Evolutionary conservation across 2,329 filamentous ascomycete genomes (phyloP).

Genomic region (Trichoderma semiorbis): DNA sequence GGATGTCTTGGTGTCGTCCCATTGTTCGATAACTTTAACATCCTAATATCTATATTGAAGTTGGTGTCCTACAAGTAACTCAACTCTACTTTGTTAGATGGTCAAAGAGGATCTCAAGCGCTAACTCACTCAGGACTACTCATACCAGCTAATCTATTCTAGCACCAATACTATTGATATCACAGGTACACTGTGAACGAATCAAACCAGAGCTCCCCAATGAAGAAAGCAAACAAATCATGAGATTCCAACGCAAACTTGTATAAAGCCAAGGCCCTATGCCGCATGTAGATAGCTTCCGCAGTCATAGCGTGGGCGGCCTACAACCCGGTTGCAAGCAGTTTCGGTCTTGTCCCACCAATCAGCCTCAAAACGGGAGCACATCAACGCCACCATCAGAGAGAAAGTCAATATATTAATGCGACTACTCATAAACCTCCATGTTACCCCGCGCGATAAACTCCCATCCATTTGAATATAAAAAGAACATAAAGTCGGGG

Average conservation of each 20-base stretch:
- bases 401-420: not conserved
- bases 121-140: not conserved
- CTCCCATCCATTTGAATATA: not conserved
- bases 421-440: not conserved
- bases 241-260: not conserved
- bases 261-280: not conserved
- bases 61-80: not conserved
- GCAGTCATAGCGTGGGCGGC: constrained; percentile 3
- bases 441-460: not conserved
- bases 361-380: not conserved
- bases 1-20: not conserved
- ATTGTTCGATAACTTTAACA: not conserved
- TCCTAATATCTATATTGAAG: not conserved
- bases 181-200: not conserved
- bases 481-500: not conserved
- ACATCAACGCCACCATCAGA: not conserved
- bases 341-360: not conserved
- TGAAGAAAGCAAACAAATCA: not conserved
- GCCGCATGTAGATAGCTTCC: not conserved
- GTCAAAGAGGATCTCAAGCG: not conserved
- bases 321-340: not conserved
- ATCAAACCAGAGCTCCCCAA: not conserved
- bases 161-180: not conserved
- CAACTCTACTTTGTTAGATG: not conserved
- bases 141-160: not conserved